A percentile compares a stretch with the other conserved stretches of the same genome.
Conservation (phyloP, 2,329 filamentous ascomycete genomes). For the Colletotrichum musicola region DNA sequence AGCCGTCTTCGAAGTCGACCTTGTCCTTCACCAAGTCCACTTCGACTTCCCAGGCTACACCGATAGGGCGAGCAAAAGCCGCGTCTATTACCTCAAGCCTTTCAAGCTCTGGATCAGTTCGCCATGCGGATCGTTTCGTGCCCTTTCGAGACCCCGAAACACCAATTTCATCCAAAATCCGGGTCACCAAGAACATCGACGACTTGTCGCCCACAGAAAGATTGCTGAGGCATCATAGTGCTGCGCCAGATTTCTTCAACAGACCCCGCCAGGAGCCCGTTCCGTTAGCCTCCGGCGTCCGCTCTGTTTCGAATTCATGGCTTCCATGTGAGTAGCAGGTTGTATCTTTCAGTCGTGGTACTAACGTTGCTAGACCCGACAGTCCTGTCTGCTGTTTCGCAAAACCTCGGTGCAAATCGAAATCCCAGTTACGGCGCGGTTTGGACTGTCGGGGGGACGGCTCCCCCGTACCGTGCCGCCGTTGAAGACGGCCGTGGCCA, state of each 20-base stretch:
- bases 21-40: not conserved
- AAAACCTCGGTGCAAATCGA: constrained; percentile 46
- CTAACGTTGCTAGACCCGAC: constrained; percentile 40
- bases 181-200: constrained; percentile 51
- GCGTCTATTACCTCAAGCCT: not conserved
- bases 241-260: constrained; percentile 58
- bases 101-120: not conserved
- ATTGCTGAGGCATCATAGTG: constrained; percentile 56
- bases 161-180: constrained; percentile 57
- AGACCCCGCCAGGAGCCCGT: constrained; percentile 45
- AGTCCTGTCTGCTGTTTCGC: constrained; percentile 44
- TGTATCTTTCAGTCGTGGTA: constrained; percentile 18
- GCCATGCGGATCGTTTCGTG: constrained; percentile 63
- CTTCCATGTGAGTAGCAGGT: not conserved
- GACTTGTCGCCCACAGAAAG: constrained; percentile 59
- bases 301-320: constrained; percentile 13
- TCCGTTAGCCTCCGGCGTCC: constrained; percentile 40
- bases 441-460: constrained; percentile 82
- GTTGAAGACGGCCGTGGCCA: constrained; percentile 74
- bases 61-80: not conserved
- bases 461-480: constrained; percentile 63
- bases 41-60: not conserved
- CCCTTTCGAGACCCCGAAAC: constrained; percentile 54
- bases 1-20: not conserved
- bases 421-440: constrained; percentile 76